Evolutionary conservation across 805 yeast species (phyloP).

Genomic region (Wickerhamiella hasegawae): DNA sequence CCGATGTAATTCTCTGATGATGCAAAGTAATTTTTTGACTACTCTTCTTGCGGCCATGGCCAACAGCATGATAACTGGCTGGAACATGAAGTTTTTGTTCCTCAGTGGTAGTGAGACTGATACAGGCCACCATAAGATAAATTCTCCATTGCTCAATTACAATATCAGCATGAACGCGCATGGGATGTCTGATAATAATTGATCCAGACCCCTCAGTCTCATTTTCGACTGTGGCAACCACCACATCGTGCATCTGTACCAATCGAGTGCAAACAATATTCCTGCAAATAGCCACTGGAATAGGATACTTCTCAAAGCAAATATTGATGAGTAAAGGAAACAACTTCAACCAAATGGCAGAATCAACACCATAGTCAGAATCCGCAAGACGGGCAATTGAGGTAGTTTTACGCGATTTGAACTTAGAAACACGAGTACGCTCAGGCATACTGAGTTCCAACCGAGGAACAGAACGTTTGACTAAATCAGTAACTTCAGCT

Average conservation of each 20-base stretch:
- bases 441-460: constrained; percentile 50
- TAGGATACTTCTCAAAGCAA: constrained; percentile 70
- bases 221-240: constrained; percentile 17
- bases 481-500: constrained; percentile 47
- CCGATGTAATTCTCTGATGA: constrained; percentile 85
- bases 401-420: constrained; percentile 43
- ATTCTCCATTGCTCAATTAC: constrained; percentile 78
- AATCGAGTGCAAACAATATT: constrained; percentile 78
- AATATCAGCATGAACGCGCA: constrained; percentile 44
- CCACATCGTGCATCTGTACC: constrained; percentile 47
- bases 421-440: constrained; percentile 46
- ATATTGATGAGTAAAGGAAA: constrained; percentile 61
- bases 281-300: constrained; percentile 85
- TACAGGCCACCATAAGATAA: constrained; percentile 78
- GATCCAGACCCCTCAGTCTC: constrained; percentile 5
- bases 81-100: constrained; percentile 70
- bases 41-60: constrained; percentile 49
- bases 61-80: not conserved
- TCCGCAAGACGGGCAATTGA: constrained; percentile 68
- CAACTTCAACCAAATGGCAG: constrained; percentile 87
- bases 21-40: constrained; percentile 71
- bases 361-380: constrained; percentile 86
- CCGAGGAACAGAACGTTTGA: constrained; percentile 34
- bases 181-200: constrained; percentile 16
- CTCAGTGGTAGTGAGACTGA: constrained; percentile 75